A percentile compares a stretch with the other conserved stretches of the same genome.
phyloP scores from a whole-genome alignment of 1,284 basidiomycete species.

The Trametes polyzona region DNA sequence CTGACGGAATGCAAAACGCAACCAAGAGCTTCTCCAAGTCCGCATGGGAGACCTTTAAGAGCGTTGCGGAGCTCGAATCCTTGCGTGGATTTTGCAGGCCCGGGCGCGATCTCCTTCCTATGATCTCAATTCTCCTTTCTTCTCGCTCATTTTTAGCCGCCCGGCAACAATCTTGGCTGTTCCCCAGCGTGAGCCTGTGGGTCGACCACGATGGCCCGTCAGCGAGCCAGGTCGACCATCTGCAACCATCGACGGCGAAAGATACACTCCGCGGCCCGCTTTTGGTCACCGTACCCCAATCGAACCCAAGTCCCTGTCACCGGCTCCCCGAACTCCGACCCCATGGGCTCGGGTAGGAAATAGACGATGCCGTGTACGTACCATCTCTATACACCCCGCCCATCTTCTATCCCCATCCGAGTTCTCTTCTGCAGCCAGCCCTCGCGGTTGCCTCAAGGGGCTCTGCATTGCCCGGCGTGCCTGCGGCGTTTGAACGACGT shows the following conservation, averaged over 20 bases:
- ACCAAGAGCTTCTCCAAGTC: too few relatives aligned
- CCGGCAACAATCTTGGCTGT: too few relatives aligned
- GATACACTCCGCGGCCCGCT: background rate
- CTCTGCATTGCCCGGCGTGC: background rate
- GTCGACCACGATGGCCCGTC: too few relatives aligned
- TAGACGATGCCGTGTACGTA: constrained; percentile 11
- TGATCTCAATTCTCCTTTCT: too few relatives aligned
- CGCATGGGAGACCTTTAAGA: too few relatives aligned
- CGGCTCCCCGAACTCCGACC: constrained; percentile 23
- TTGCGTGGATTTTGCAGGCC: too few relatives aligned
- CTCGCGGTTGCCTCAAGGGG: background rate
- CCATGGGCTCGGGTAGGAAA: constrained; percentile 9
- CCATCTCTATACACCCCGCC: background rate
- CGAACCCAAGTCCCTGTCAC: constrained; percentile 9
- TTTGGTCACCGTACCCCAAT: background rate
- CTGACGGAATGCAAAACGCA: too few relatives aligned
- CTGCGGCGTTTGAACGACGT: constrained; percentile 2
- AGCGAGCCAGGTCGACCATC: background rate
- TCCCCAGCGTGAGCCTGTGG: too few relatives aligned
- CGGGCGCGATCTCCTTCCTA: too few relatives aligned
- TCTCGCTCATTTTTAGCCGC: too few relatives aligned
- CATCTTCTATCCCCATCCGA: constrained; percentile 11
- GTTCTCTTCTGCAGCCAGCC: constrained; percentile 4
- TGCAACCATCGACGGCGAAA: background rate
- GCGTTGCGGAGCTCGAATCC: too few relatives aligned